Base-by-base conservation (phyloP, 345 rosid genomes). In the Alliaria petiolata region DNA sequence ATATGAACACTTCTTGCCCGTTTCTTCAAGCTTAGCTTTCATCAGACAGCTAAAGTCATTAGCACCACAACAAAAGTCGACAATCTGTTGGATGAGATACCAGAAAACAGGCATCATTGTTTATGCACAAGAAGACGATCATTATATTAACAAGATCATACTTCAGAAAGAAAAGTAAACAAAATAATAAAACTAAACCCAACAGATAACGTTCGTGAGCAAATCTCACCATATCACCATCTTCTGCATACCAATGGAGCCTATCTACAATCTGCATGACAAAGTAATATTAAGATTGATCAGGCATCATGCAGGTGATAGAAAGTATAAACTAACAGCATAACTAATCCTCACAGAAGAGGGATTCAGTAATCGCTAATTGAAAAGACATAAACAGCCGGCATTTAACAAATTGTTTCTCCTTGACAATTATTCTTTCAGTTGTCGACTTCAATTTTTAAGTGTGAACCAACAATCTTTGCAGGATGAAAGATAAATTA, bases 11-110 rank as follows among this genome's bases (percentile, higher is more conserved):
- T 78, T 89, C 85, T 89, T 95, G 72, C 96, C 90, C 0, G 74
- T 84, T 77, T 86, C 95, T 63, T 91, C 88, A 71, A 95, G 93
- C 86, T 89, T 95, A 67, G 34, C 59, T 69, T 85, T 90, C 97
- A 88, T 81, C 46, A 89, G 67, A 67, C 83, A 75, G 70, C 99
- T 95, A 63, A 95, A 95, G 76, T 95, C 95, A 80, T 95, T 95
- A 59, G 97, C 87, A 58, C 99, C 99, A 71, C 97, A 95, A 62
- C 97, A 95, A 79, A 89, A 89, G 83, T 95, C 99, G 16, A 95
- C 95, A 70, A 91, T 75, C 97, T 95, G 91, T 69, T 69, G 44
- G 68, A 75, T 13, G 62, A 75, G 46, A 72, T 36, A 70, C 59
- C 30, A 75, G 59, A 19, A 45, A 67, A 33, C 30, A 69, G 60